A percentile compares a stretch with the other conserved stretches of the same genome.
These are phyloP conservation scores for Coniochaeta sp. DNA, from an alignment of 2,329 filamentous ascomycete genomes.

Conservation along the genomic window DNA sequence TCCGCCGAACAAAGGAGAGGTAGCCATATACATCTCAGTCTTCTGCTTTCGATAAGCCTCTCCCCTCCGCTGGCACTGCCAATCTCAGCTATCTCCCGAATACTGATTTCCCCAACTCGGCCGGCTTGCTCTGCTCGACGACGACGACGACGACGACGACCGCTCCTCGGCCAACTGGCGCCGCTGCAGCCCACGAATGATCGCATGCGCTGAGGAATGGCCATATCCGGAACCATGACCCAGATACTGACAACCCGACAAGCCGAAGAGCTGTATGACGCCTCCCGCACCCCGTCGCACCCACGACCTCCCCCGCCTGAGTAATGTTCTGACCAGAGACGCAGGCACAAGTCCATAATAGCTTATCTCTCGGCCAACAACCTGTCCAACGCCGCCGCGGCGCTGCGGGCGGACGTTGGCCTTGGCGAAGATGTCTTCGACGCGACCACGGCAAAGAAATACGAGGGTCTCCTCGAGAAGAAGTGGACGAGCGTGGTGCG, in stretches of 20 bases:
- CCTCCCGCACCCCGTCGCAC: background rate
- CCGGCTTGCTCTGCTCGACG: background rate
- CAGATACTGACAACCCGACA: conserved; percentile 70
- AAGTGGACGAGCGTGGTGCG: conserved; percentile 97
- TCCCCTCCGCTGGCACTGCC: no score
- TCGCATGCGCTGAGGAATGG: background rate
- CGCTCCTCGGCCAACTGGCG: background rate
- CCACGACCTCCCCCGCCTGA: background rate
- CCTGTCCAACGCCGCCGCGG: conserved; percentile 60
- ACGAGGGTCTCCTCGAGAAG: conserved; percentile 89
- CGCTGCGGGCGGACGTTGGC: conserved; percentile 69
- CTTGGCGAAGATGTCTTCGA: conserved; percentile 68
- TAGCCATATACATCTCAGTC: background rate
- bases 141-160: background rate
- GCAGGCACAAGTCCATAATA: conserved; percentile 86
- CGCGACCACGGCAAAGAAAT: conserved; percentile 79
- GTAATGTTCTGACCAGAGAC: conserved; percentile 3
- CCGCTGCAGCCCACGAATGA: background rate
- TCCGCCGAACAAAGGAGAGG: background rate
- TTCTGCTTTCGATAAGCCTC: background rate
- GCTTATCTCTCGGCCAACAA: conserved; percentile 75
- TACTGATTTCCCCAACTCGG: background rate
- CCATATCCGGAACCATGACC: conserved; percentile 47
- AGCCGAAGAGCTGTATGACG: conserved; percentile 72
- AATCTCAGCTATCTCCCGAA: background rate